Base-by-base conservation (phyloP, 1,139 yeast genomes). In the Kurtzmaniella quercitrusa region DNA sequence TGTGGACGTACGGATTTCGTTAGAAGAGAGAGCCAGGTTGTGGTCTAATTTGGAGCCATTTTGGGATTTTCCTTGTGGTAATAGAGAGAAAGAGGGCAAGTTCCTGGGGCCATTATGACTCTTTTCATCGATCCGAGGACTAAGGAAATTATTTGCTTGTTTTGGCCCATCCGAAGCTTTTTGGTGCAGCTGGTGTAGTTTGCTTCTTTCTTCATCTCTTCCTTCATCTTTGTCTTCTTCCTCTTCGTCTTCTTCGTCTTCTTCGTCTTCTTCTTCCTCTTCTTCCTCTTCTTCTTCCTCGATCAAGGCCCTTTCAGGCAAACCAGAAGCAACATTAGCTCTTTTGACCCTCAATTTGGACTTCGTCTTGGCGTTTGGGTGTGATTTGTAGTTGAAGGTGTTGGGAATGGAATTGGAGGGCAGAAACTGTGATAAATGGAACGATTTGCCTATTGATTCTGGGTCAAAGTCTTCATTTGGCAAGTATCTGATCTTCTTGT, bases 291-390 rank as follows among this genome's bases (percentile, higher is more conserved):
- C 34, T 9, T 36, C 39, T 16, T 34, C 39, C 15, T 39, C 38
- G 2, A 23, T 21, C 15, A 23, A 24, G 14, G 25, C 25, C 3
- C 38, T 31, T n/a, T 34, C 23, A 4, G 31, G 31, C 31, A 27
- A 27, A 12, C 31, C 27, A 17, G 14, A 3, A 15, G 23, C 38
- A 11, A 15, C 6, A 8, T 5, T 17, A 18, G 36, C 17, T 41
- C 46, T 21, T 40, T 21, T 11, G 27, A 25, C 16, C 37, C 9
- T 57, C 64, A n/a, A 68, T 55, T 16, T 54, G 56, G 4, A 60
- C 50, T 71, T 73, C 0, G 77, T 66, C 45, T 57, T 64, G 21
- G 78, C 78, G 51, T 71, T 73, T 9, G 77, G 76, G 49, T 70
- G 75, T 10, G 73, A 66, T 48, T 72, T 73, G 51, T 71, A 65